Conservation (phyloP, 306 rosid genomes). For the Vigna mungo region DNA sequence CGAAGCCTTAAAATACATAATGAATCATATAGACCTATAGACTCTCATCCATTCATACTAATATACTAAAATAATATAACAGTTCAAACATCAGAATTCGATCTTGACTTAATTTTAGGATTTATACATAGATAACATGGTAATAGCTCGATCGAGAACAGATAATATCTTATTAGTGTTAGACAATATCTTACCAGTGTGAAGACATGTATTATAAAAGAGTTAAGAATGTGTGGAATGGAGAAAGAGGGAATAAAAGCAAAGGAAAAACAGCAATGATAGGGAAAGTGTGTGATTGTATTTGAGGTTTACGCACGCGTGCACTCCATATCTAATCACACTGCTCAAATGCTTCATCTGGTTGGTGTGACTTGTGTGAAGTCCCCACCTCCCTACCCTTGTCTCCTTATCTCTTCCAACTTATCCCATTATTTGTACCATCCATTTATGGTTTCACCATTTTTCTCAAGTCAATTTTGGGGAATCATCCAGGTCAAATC, state of each 20-base stretch:
- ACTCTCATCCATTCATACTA: conserved; percentile 1
- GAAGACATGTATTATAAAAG: background rate
- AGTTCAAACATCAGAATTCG: too few species aligned
- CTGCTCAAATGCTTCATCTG: conserved; percentile 32
- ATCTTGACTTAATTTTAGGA: too few species aligned
- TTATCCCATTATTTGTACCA: conserved; percentile 5
- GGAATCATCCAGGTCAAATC: conserved; percentile 36
- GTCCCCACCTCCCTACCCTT: conserved; percentile 31
- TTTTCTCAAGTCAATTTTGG: conserved; percentile 20
- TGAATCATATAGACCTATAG: too few species aligned
- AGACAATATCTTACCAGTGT: too few species aligned
- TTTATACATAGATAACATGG: too few species aligned
- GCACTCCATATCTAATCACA: conserved; percentile 48
- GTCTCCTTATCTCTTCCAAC: conserved; percentile 46
- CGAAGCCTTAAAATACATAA: too few species aligned
- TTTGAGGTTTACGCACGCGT: conserved; percentile 39
- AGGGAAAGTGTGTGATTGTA: background rate
- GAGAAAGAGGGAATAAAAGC: background rate
- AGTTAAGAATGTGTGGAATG: background rate
- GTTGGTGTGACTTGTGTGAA: conserved; percentile 26
- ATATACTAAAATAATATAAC: too few species aligned
- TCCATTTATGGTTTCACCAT: conserved; percentile 23
- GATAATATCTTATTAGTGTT: too few species aligned
- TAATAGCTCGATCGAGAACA: too few species aligned
- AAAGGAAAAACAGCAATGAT: background rate